Percentiles rank a stretch among this genome's conserved stretches.
These are phyloP conservation scores for Daldinia sp. DNA, from an alignment of 2,329 filamentous ascomycete species.

Conservation along the genomic window DNA sequence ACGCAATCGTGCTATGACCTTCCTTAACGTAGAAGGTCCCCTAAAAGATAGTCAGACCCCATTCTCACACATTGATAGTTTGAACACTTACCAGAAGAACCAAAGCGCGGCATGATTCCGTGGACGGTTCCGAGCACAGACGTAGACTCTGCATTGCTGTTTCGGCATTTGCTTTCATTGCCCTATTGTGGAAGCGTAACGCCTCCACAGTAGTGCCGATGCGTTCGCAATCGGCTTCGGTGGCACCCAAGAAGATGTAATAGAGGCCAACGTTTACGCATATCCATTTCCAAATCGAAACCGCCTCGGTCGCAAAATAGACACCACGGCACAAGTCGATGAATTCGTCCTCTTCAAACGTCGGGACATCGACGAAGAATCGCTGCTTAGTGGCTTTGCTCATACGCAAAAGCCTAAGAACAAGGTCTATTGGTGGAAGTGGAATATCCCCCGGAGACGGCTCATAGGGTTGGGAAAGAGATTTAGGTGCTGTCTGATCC, in stretches of 20 bases:
- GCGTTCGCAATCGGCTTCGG: conserved; percentile 15
- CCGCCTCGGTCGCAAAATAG: conserved; percentile 44
- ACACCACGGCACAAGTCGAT: conserved; percentile 41
- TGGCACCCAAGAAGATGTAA: conserved; percentile 36
- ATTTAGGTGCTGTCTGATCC: background rate
- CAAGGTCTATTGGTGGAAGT: conserved; percentile 40
- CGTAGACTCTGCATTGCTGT: conserved; percentile 42
- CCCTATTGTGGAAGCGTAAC: conserved; percentile 18
- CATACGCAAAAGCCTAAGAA: conserved; percentile 43
- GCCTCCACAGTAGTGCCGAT: conserved; percentile 27
- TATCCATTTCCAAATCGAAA: conserved; percentile 43
- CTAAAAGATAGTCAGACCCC: conserved; percentile 24
- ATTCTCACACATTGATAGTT: background rate
- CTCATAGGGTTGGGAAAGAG: conserved; percentile 12
- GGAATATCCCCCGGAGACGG: conserved; percentile 30
- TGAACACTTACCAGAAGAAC: conserved; percentile 39
- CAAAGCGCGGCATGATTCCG: conserved; percentile 42
- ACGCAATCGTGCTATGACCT: conserved; percentile 43
- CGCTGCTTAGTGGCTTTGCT: conserved; percentile 39
- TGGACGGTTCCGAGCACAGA: conserved; percentile 43
- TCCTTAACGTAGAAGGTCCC: conserved; percentile 42
- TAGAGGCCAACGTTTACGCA: conserved; percentile 43
- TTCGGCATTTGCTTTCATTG: conserved; percentile 38
- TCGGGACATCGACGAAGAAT: conserved; percentile 42
- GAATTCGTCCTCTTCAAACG: conserved; percentile 41